Conservation (phyloP, 1,139 yeast species). For the Debaryomyces subglobosus region DNA sequence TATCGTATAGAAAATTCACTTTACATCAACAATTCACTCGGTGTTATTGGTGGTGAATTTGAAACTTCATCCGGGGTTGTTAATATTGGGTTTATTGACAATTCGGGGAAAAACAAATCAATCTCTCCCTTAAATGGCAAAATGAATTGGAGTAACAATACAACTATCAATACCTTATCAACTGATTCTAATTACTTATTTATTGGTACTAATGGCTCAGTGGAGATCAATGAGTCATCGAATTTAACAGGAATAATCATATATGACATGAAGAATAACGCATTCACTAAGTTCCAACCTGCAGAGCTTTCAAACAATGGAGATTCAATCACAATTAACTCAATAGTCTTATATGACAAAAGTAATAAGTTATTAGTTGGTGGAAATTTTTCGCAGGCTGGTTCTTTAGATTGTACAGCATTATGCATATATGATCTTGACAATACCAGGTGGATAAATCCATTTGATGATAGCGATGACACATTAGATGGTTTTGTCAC, state of each 20-base stretch:
- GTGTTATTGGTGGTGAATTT: slow-evolving; percentile 58
- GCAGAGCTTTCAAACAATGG: slow-evolving; percentile 36
- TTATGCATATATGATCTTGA: slow-evolving; percentile 69
- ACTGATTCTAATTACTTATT: slow-evolving; percentile 45
- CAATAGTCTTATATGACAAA: slow-evolving; percentile 56
- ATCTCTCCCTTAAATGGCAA: slow-evolving; percentile 29
- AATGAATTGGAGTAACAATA: slow-evolving; percentile 41
- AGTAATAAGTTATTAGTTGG: slow-evolving; percentile 65
- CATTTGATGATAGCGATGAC: slow-evolving; percentile 43
- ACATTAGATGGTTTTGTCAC: slow-evolving; percentile 57
- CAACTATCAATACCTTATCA: slow-evolving; percentile 44
- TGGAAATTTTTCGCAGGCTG: slow-evolving; percentile 70
- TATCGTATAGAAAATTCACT: slow-evolving; percentile 48
- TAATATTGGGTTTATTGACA: slow-evolving; percentile 46
- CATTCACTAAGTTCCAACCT: slow-evolving; percentile 52
- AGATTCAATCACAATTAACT: slow-evolving; percentile 44
- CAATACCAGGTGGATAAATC: slow-evolving; percentile 57
- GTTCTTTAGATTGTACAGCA: slow-evolving; percentile 60
- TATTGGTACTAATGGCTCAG: slow-evolving; percentile 56
- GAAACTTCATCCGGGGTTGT: slow-evolving; percentile 18
- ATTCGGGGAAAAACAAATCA: slow-evolving; percentile 25
- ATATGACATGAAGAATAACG: slow-evolving; percentile 48
- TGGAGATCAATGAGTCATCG: slow-evolving; percentile 23
- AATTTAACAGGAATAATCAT: slow-evolving; percentile 51
- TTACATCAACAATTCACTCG: slow-evolving; percentile 50